Base-by-base conservation (phyloP, 2,329 filamentous ascomycete genomes). In the Myriangium duriaei region DNA sequence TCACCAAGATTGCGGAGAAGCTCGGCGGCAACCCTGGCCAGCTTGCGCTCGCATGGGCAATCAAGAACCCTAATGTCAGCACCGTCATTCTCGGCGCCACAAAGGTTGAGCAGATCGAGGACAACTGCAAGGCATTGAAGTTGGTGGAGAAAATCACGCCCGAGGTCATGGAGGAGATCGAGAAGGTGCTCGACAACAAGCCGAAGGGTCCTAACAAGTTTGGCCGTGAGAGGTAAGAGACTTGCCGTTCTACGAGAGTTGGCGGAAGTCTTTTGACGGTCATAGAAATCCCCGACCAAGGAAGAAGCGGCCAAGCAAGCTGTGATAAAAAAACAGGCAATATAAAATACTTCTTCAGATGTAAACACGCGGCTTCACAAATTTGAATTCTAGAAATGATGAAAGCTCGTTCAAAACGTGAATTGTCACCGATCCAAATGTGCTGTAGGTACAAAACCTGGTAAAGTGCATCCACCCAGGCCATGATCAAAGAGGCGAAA, bases 1-100 rank as follows among this genome's bases (percentile, higher is more conserved):
- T 70, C 31, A 65, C 62, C n/a, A 56, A 59, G 44, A 55, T 70
- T 37, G 67, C 67, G 5, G 65, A 69, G 51, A 61, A 56, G 51
- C 56, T 70, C 2, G 66, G 62, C 39, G 65, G 58, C 42, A 67
- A 52, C 19, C 61, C 59, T 6, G 54, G 67, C 3, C 68, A 72
- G 41, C 61, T 77, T 5, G 63, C 70, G n/a, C 59, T 76, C 21
- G 73, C 72, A 1, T 77, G 73, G 72, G 61, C 60, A 33, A 60
- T 71, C 17, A 74, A 70, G 58, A 76, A 77, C 52, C 59, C 64
- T 19, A 69, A 75, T 42, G 72, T 76, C 37, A 62, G 57, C 46
- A 69, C 67, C 1, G 69, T 74, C 47, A 74, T 74, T 37, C 61
- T 72, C 6, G 70, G 72, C 30, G 65, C 65, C 3, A 66, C 63